These are phyloP conservation scores for Crucihimalaya himalaica DNA, from an alignment of 345 rosid genomes.

Conservation along the genomic window DNA sequence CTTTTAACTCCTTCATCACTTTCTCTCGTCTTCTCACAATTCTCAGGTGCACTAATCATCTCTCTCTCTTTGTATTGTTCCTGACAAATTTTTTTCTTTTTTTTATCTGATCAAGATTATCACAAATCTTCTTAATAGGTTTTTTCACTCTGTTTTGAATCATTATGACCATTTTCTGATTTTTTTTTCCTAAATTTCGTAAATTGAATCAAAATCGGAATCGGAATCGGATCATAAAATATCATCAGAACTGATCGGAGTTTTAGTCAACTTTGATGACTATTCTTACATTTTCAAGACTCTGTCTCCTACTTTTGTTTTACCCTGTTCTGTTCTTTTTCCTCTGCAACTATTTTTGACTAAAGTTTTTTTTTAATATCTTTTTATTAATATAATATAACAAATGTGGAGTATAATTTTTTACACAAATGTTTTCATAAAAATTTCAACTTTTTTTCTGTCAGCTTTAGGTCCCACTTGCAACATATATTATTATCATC, in stretches of 20 bases:
- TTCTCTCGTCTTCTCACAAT: slow-evolving; percentile 35
- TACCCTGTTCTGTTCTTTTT: slow-evolving; percentile 23
- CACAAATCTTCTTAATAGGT: background rate
- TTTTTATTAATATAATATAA: background rate
- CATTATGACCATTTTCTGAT: background rate
- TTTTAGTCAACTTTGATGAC: slow-evolving; percentile 26
- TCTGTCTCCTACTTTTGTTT: background rate
- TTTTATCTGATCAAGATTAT: background rate
- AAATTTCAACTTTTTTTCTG: background rate
- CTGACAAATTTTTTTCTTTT: background rate
- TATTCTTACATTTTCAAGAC: background rate
- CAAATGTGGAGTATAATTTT: background rate
- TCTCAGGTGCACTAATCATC: slow-evolving; percentile 23
- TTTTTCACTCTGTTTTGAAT: background rate
- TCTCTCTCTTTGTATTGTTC: slow-evolving; percentile 6
- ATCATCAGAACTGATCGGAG: background rate
- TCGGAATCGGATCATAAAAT: background rate
- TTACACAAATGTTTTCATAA: background rate
- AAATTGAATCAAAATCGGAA: background rate
- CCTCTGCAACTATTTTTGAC: slow-evolving; percentile 18
- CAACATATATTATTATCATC: slow-evolving; percentile 18
- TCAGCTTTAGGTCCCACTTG: slow-evolving; percentile 26
- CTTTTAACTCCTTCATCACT: slow-evolving; percentile 30
- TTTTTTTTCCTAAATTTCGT: background rate
- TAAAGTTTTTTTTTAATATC: background rate